Evolutionary conservation across 805 yeast species (phyloP).

Genomic region (Hanseniaspora hatyaiensis): DNA sequence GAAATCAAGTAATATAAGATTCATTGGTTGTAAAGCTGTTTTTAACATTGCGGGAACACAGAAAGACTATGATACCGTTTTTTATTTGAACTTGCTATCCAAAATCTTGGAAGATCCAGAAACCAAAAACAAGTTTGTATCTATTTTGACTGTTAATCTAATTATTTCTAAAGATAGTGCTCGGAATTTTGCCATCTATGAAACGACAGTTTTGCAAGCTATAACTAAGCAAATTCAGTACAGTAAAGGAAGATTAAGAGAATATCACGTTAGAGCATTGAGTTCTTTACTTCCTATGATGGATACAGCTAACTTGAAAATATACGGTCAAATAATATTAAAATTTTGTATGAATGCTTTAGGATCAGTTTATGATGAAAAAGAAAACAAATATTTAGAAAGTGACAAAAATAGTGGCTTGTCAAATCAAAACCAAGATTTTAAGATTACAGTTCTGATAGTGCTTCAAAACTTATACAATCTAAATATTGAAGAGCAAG

Average conservation of each 20-base stretch:
- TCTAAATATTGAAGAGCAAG: neutral
- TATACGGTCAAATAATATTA: conserved; percentile 39
- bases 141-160: conserved; percentile 25
- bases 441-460: neutral
- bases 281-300: conserved; percentile 76
- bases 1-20: neutral
- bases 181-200: conserved; percentile 39
- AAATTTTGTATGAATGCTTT: conserved; percentile 29
- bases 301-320: conserved; percentile 70
- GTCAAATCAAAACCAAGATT: neutral
- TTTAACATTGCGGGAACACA: conserved; percentile 18
- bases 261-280: conserved; percentile 64
- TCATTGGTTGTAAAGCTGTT: conserved; percentile 5
- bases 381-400: neutral
- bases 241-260: conserved; percentile 66
- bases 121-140: conserved; percentile 49
- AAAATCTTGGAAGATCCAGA: conserved; percentile 60
- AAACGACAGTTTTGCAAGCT: conserved; percentile 50
- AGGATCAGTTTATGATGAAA: neutral
- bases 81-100: conserved; percentile 51
- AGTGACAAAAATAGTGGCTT: neutral
- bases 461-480: neutral
- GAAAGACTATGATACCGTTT: conserved; percentile 26
- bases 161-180: neutral
- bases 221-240: conserved; percentile 67